Base-by-base conservation (phyloP, 2,329 filamentous ascomycete species). In the Aspergillus sp. region DNA sequence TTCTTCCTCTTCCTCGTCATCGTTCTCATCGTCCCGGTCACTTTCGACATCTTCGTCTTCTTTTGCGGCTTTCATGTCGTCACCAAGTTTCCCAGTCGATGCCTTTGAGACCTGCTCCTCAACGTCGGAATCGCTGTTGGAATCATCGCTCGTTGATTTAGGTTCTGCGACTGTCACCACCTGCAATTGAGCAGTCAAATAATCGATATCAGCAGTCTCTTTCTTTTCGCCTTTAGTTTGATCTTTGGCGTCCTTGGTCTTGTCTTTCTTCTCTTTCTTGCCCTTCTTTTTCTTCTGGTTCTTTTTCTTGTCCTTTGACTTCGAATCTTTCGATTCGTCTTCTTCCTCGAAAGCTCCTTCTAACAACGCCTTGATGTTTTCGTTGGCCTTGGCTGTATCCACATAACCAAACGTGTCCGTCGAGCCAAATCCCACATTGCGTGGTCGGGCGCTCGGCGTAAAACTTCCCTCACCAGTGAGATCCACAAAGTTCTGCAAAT, bases 391-490 rank as follows among this genome's bases (percentile, higher is more conserved):
- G 11, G 71, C 77, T 1, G 76, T 69, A 60, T 82, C 80, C 24
- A 82, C 73, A 64, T 81, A 82, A 1, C 79, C 80, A 66, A 81
- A 80, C 11, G 82, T 79, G 65, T 87, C 85, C 16, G 79, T 75
- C 0, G 81, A 77, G 4, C 83, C 83, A 66, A 86, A 86, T 6
- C 76, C 75, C 29, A 82, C 78, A 36, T 80, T 74, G 14, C 75
- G 73, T 24, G 74, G 71, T 3, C 72, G 77, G n/a, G 72, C 75
- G 64, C 82, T 81, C 3, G 80, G 79, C 56, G 83, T 77, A 57
- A 81, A 81, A 10, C 75, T 73, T 59, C 81, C 77, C 22, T 80
- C 71, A 9, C 69, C 67, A 1, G 81, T 84, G 18, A 85, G 71
- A 64, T 85, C 81, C 22, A 85, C 74, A 29, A 81, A 80, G 49